Evolutionary conservation across 1,284 basidiomycete genomes (phyloP).

Genomic region (Cryptococcus sp.): DNA sequence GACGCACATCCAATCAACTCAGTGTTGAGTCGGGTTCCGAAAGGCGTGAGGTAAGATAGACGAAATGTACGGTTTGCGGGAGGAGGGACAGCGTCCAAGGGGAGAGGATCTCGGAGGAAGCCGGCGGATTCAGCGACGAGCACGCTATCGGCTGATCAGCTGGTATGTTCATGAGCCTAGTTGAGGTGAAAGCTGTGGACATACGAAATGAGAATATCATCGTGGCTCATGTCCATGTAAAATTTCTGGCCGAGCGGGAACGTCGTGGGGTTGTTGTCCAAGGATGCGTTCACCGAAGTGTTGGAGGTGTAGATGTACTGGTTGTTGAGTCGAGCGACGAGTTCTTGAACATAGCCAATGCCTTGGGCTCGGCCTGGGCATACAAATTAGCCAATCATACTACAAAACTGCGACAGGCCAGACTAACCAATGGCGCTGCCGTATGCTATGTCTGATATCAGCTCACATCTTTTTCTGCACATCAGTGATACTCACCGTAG

Average conservation of each 20-base stretch:
- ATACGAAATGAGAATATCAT: conserved; percentile 9
- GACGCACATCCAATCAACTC: conserved; percentile 15
- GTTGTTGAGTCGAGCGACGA: conserved; percentile 9
- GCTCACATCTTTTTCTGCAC: conserved; percentile 20
- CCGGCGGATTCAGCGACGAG: conserved; percentile 11
- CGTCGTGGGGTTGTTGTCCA: conserved; percentile 8
- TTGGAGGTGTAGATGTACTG: conserved; percentile 9
- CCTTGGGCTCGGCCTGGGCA: conserved; percentile 4
- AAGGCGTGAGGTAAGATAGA: conserved; percentile 13
- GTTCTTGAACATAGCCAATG: conserved; percentile 7
- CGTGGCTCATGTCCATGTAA: conserved; percentile 14
- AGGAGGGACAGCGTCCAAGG: conserved; percentile 9
- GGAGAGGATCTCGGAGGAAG: conserved; percentile 5
- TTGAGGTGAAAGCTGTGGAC: not conserved
- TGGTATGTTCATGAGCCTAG: no score
- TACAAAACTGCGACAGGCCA: no score
- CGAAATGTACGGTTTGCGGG: conserved; percentile 9
- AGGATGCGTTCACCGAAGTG: conserved; percentile 7
- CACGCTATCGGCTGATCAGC: not conserved
- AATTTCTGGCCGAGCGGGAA: conserved; percentile 14
- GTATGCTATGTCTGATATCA: conserved; percentile 47
- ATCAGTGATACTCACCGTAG: not conserved
- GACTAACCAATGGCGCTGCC: conserved; percentile 5
- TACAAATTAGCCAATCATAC: no score
- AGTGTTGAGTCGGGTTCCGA: conserved; percentile 11